phyloP scores from a whole-genome alignment of 1,284 basidiomycete species.

The Trametes versicolor region DNA sequence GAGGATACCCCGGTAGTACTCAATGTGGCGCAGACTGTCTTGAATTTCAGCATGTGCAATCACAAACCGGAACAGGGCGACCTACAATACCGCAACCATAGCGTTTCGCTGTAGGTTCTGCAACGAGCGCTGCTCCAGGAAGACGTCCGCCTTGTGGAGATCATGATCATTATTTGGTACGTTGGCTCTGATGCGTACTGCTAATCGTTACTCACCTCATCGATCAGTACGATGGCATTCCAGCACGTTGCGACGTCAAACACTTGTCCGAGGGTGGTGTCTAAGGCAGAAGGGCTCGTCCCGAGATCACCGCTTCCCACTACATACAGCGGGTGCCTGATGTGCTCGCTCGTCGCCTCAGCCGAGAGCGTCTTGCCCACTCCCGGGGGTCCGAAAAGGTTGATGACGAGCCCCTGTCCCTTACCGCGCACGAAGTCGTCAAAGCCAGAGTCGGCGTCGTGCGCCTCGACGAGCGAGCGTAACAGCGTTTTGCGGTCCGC shows the following conservation, averaged over 20 bases:
- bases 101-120: slow-evolving; percentile 63
- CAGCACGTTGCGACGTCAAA: slow-evolving; percentile 62
- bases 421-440: slow-evolving; percentile 72
- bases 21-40: slow-evolving; percentile 58
- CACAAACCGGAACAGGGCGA: background rate
- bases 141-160: slow-evolving; percentile 45
- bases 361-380: slow-evolving; percentile 62
- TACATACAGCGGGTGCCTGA: slow-evolving; percentile 64
- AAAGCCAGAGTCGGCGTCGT: slow-evolving; percentile 59
- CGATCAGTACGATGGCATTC: slow-evolving; percentile 69
- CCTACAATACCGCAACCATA: slow-evolving; percentile 68
- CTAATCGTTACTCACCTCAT: slow-evolving; percentile 15
- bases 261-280: slow-evolving; percentile 30
- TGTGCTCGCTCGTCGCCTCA: slow-evolving; percentile 69
- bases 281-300: slow-evolving; percentile 50
- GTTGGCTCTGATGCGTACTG: background rate
- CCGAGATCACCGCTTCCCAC: slow-evolving; percentile 67
- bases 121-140: slow-evolving; percentile 67
- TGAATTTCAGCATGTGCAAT: background rate
- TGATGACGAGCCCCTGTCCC: slow-evolving; percentile 67
- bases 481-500: slow-evolving; percentile 60
- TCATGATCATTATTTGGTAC: slow-evolving; percentile 29
- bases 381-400: slow-evolving; percentile 68
- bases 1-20: slow-evolving; percentile 47
- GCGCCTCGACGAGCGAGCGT: slow-evolving; percentile 64